Percentiles rank a stretch among this genome's conserved stretches.
phyloP scores from a whole-genome alignment of 2,329 filamentous ascomycete species.

The Sporothrix schenckii region DNA sequence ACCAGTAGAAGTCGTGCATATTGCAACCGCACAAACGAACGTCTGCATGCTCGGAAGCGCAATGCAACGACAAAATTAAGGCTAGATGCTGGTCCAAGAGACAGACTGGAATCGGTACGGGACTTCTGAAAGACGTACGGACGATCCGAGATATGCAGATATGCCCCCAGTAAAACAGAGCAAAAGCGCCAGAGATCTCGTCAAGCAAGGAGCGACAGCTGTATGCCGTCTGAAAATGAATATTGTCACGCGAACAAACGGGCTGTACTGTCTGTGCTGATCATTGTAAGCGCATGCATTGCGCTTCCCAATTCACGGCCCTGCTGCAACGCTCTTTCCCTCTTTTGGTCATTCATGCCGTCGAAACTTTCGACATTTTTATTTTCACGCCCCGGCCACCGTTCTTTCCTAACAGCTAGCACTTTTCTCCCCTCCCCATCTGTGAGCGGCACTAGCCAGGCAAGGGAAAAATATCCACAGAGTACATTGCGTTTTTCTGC shows the following conservation, averaged over 20 bases:
- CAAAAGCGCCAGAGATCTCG: not conserved
- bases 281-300: not conserved
- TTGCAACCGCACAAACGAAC: not conserved
- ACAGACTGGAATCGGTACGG: not conserved
- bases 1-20: conserved; percentile 8
- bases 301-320: not conserved
- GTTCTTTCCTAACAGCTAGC: not conserved
- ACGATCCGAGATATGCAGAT: not conserved
- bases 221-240: not conserved
- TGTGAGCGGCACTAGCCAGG: not conserved
- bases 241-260: no score
- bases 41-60: not conserved
- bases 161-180: not conserved
- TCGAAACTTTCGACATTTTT: not conserved
- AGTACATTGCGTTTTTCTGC: conserved; percentile 1
- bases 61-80: not conserved
- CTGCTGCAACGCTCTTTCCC: conserved; percentile 8
- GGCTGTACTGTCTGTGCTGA: not conserved
- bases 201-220: not conserved
- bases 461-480: not conserved
- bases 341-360: not conserved
- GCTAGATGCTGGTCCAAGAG: not conserved
- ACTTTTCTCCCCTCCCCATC: not conserved
- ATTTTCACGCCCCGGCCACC: conserved; percentile 12
- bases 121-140: not conserved